Percentiles rank a stretch among this genome's conserved stretches.
These are phyloP conservation scores for Gremmenia infestans DNA, from an alignment of 2,329 filamentous ascomycete genomes.

Conservation along the genomic window DNA sequence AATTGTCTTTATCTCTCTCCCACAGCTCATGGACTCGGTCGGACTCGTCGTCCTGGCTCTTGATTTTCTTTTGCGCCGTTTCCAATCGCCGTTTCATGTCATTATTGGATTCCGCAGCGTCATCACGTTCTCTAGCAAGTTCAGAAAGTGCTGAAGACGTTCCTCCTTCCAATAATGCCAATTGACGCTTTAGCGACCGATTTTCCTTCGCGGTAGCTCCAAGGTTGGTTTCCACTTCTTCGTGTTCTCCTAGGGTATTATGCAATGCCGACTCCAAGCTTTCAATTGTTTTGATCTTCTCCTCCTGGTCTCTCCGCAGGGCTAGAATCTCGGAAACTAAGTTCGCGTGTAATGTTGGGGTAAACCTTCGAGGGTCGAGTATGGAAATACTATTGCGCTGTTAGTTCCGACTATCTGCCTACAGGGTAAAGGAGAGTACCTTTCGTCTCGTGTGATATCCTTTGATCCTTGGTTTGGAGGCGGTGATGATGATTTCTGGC, in stretches of 20 bases:
- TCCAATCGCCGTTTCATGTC: conserved; percentile 79
- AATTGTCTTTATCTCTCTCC: conserved; percentile 77
- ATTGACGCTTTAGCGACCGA: conserved; percentile 75
- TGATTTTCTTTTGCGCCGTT: conserved; percentile 67
- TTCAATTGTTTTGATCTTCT: conserved; percentile 82
- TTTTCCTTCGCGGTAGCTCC: conserved; percentile 67
- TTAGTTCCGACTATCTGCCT: conserved; percentile 12
- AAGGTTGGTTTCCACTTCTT: conserved; percentile 59
- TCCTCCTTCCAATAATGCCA: conserved; percentile 82
- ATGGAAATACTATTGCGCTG: conserved; percentile 45
- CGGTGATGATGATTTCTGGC: conserved; percentile 52
- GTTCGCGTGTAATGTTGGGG: conserved; percentile 89
- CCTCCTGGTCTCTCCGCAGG: conserved; percentile 83
- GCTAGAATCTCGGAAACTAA: conserved; percentile 90
- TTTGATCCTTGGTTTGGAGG: conserved; percentile 51
- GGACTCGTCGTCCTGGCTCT: conserved; percentile 77
- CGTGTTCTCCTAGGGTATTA: conserved; percentile 66
- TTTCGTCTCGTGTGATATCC: conserved; percentile 61
- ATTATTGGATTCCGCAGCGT: conserved; percentile 64
- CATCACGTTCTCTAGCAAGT: conserved; percentile 78
- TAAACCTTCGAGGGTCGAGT: conserved; percentile 87
- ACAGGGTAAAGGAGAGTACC: conserved; percentile 40
- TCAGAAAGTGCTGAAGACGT: conserved; percentile 81
- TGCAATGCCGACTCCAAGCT: conserved; percentile 73
- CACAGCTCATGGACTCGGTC: conserved; percentile 74